These are phyloP conservation scores for Verticillium albo-atrum DNA, from an alignment of 2,329 filamentous ascomycete genomes.

Conservation along the genomic window DNA sequence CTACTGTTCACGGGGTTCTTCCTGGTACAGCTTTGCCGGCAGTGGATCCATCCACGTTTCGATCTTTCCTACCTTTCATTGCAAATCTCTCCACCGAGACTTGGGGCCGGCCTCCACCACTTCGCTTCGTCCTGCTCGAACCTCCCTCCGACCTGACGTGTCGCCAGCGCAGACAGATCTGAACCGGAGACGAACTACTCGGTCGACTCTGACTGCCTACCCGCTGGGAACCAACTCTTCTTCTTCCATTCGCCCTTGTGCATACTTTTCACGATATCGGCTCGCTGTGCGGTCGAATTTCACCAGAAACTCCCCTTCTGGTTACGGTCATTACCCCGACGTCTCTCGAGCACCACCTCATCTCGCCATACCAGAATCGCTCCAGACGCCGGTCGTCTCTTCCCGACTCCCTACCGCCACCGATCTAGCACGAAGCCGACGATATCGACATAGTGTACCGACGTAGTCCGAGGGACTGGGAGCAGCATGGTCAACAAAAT, in stretches of 20 bases:
- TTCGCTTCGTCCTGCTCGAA: not conserved
- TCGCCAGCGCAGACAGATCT: not conserved
- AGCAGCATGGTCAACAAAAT: conserved; percentile 50
- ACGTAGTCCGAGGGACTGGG: not conserved
- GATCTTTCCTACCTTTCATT: not conserved
- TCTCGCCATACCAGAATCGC: not conserved
- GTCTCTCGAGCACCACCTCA: not conserved
- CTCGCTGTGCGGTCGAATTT: not conserved
- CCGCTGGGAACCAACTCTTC: not conserved
- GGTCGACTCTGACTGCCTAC: not conserved
- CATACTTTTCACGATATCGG: not conserved
- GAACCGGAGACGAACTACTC: not conserved
- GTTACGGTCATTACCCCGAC: not conserved
- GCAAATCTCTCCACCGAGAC: not conserved
- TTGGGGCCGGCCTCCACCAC: not conserved
- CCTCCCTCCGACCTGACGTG: not conserved
- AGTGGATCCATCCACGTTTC: not conserved
- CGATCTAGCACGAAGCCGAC: not conserved
- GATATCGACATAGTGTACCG: not conserved
- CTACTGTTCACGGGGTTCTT: not conserved
- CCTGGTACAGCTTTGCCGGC: not conserved
- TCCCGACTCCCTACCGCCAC: not conserved
- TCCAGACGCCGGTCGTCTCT: not conserved
- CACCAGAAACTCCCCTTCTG: not conserved
- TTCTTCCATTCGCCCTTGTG: not conserved